Evolutionary conservation across 129 eudicot genomes (phyloP), one percentile per base, ranked within the genome.

Genomic region (Ambrosia trifida): DNA sequence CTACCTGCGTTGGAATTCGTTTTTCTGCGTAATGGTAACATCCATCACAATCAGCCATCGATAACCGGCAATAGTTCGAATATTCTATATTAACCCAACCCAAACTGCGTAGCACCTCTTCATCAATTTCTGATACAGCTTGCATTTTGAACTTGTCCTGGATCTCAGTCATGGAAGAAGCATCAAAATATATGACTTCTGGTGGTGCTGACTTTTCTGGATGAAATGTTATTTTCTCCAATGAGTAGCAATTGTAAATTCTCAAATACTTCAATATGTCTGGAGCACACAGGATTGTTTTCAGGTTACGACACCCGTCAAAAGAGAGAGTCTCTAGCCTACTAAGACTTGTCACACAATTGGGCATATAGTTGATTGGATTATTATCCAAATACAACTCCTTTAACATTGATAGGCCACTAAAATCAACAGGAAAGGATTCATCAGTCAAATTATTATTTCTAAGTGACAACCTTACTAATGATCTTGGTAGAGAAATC

Each of bases 381-480:
- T 40, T 40, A 1, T 2, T 4, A 36, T 36, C 41, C 7, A 36
- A 36, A 36, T 3, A 36, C 73, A 71, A 28, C 1, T 7, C 4
- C 14, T 17, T 10, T 40, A 72, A 51, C 78, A 54, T 50, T n/a
- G 73, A 31, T 11, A 78, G 41, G 64, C 49, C 64, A 30, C 62
- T 13, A 28, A 72, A 52, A 47, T 72, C 82, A 61, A 20, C 18
- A 0, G 73, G 74, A 40, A 72, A 64, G 17, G 47, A 67, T 28
- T 72, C 63, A 7, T 63, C 44, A 17, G 73, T 28, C 2, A 78
- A n/a, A 54, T 66, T 66, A 41, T 64, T 51, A 13, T 44, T 44
- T 36, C 1, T 8, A 2, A 78, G 78, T 18, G 69, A 53, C 54
- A 78, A 45, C 0, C 3, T 54, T 72, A 65, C 73, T 18, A 78